A percentile compares a stretch with the other conserved stretches of the same genome.
These are phyloP conservation scores for Helichrysum umbraculigerum DNA, from an alignment of 129 eudicot genomes.

Conservation along the genomic window DNA sequence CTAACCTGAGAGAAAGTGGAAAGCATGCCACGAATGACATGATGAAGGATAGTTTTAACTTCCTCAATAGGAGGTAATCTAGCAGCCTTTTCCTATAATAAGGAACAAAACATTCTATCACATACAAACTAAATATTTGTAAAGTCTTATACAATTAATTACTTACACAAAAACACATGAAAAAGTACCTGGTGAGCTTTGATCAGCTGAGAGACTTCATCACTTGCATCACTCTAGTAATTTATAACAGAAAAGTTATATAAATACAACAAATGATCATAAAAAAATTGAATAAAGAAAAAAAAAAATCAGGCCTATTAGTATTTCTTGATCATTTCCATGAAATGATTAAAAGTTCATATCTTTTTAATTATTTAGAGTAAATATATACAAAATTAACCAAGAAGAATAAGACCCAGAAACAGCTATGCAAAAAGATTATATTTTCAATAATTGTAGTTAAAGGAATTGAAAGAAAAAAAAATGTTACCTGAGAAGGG, in stretches of 20 bases:
- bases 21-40: slow-evolving; percentile 70
- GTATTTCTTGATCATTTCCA: background rate
- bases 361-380: no score
- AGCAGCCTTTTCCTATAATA: slow-evolving; percentile 76
- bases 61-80: slow-evolving; percentile 83
- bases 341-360: background rate
- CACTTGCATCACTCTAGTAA: slow-evolving; percentile 38
- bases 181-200: slow-evolving; percentile 74
- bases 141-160: background rate
- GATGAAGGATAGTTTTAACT: slow-evolving; percentile 60
- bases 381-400: background rate
- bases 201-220: slow-evolving; percentile 51
- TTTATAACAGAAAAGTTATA: background rate
- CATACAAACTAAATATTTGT: background rate
- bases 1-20: slow-evolving; percentile 79
- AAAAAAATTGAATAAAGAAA: background rate
- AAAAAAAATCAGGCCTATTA: background rate
- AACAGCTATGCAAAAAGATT: background rate
- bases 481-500: slow-evolving; percentile 32
- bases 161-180: background rate
- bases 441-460: background rate
- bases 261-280: slow-evolving; percentile 13
- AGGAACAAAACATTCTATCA: background rate
- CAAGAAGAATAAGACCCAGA: slow-evolving; percentile 6
- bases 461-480: background rate